Percentiles rank a stretch among this genome's conserved stretches.
These are phyloP conservation scores for Herpetospermum pedunculosum DNA, from an alignment of 306 rosid genomes.

Conservation along the genomic window DNA sequence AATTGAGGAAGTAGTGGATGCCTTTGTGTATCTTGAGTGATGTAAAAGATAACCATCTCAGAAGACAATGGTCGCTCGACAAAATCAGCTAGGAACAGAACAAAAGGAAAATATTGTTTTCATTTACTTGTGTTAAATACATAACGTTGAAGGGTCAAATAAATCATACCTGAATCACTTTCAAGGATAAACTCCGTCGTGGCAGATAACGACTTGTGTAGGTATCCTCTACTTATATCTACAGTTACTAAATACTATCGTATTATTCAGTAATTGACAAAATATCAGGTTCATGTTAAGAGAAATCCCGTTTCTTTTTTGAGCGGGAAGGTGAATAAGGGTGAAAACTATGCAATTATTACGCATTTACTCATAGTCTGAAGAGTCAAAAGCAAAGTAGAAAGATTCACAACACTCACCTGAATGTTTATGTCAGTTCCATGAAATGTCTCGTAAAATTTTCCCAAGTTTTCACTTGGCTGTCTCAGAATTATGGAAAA, in stretches of 20 bases:
- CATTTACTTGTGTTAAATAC: background rate
- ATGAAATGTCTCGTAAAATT: slow-evolving; percentile 81
- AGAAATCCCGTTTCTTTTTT: background rate
- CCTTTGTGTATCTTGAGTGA: slow-evolving; percentile 93
- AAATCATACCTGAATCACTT: slow-evolving; percentile 56
- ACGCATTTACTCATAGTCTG: background rate
- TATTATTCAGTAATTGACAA: slow-evolving; percentile 30
- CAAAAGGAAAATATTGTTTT: background rate
- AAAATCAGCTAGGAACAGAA: slow-evolving; percentile 48
- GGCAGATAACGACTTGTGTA: slow-evolving; percentile 69
- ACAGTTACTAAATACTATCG: slow-evolving; percentile 63
- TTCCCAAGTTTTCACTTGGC: slow-evolving; percentile 44
- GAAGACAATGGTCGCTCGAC: slow-evolving; percentile 56
- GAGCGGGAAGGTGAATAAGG: background rate
- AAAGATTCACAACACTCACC: slow-evolving; percentile 31
- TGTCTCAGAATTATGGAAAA: slow-evolving; percentile 58
- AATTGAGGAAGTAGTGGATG: slow-evolving; percentile 84
- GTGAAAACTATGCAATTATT: background rate
- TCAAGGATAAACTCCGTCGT: slow-evolving; percentile 74
- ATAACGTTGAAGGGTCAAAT: background rate
- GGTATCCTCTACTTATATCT: slow-evolving; percentile 78
- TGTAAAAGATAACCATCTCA: slow-evolving; percentile 73
- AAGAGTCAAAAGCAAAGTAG: background rate
- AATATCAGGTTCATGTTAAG: slow-evolving; percentile 4
- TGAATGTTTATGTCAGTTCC: slow-evolving; percentile 75